A percentile compares a stretch with the other conserved stretches of the same genome.
Conservation (phyloP, 768 basidiomycete species). For the Mycena crocata region DNA sequence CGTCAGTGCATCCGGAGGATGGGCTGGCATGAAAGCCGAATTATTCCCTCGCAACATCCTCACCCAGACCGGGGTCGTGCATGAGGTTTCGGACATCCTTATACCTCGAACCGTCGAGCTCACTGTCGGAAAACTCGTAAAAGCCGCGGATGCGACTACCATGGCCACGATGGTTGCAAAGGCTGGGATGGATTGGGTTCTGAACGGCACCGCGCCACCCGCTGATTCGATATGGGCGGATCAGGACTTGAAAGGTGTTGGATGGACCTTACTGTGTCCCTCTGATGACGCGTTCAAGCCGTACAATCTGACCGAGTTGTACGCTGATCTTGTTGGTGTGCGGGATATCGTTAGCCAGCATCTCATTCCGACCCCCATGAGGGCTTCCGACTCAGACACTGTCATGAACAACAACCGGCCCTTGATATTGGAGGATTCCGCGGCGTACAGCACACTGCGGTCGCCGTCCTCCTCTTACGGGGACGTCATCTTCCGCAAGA, state of each 20-base stretch:
- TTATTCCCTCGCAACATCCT: conserved; percentile 74
- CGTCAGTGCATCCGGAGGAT: conserved; percentile 79
- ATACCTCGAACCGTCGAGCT: conserved; percentile 90
- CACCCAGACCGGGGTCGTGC: conserved; percentile 91
- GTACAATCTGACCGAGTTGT: conserved; percentile 82
- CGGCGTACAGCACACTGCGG: conserved; percentile 83
- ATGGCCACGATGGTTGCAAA: conserved; percentile 88
- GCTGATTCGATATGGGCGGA: conserved; percentile 76
- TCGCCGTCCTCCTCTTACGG: conserved; percentile 77
- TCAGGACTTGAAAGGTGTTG: conserved; percentile 55
- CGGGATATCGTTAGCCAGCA: conserved; percentile 79
- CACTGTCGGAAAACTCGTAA: conserved; percentile 89
- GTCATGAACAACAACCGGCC: conserved; percentile 77
- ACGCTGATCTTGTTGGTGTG: conserved; percentile 65
- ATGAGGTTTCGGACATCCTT: conserved; percentile 86
- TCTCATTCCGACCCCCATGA: conserved; percentile 65
- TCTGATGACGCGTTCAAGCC: conserved; percentile 92
- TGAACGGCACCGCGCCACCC: conserved; percentile 86
- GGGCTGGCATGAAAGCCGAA: conserved; percentile 75
- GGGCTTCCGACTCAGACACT: conserved; percentile 41
- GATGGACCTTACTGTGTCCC: conserved; percentile 94
- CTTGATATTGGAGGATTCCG: conserved; percentile 74
- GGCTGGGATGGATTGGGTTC: conserved; percentile 90
- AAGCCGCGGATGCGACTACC: conserved; percentile 88
- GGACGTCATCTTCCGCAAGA: conserved; percentile 80